Percentiles rank a stretch among this genome's conserved stretches.
Conservation (phyloP, 805 yeast species). For the Wickerhamomyces bisporus region DNA sequence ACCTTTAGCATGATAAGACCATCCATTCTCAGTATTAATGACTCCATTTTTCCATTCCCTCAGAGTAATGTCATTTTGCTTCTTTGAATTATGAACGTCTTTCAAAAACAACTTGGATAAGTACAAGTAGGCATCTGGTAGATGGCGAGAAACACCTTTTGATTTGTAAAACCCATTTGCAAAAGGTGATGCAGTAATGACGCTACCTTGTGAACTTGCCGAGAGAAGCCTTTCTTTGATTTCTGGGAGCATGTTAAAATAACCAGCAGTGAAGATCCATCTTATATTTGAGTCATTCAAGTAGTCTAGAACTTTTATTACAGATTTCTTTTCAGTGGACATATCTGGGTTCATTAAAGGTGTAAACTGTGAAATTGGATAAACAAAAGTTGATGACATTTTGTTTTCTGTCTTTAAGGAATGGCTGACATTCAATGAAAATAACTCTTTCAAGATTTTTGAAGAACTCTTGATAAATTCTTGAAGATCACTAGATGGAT, state of each 20-base stretch:
- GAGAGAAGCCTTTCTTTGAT: slow-evolving; percentile 54
- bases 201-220: slow-evolving; percentile 56
- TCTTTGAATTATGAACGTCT: slow-evolving; percentile 38
- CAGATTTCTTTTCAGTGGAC: slow-evolving; percentile 79
- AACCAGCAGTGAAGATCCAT: slow-evolving; percentile 95
- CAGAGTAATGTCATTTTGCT: slow-evolving; percentile 44
- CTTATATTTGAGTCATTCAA: slow-evolving; percentile 48
- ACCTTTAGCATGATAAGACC: slow-evolving; percentile 99
- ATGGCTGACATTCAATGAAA: slow-evolving; percentile 36
- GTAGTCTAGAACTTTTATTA: slow-evolving; percentile 55
- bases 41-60: slow-evolving; percentile 86
- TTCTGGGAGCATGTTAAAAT: slow-evolving; percentile 84
- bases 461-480: slow-evolving; percentile 56
- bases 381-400: slow-evolving; percentile 58
- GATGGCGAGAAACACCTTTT: slow-evolving; percentile 68
- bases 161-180: slow-evolving; percentile 93
- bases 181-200: slow-evolving; percentile 87
- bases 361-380: slow-evolving; percentile 87
- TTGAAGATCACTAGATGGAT: slow-evolving; percentile 54
- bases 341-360: slow-evolving; percentile 64
- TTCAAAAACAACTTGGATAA: slow-evolving; percentile 65
- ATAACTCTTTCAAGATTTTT: slow-evolving; percentile 48
- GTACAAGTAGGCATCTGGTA: slow-evolving; percentile 84
- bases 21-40: slow-evolving; percentile 76
- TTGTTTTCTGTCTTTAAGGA: slow-evolving; percentile 4